Evolutionary conservation across 1,284 basidiomycete species (phyloP).

Genomic region (Stygiomarasmius scandens): DNA sequence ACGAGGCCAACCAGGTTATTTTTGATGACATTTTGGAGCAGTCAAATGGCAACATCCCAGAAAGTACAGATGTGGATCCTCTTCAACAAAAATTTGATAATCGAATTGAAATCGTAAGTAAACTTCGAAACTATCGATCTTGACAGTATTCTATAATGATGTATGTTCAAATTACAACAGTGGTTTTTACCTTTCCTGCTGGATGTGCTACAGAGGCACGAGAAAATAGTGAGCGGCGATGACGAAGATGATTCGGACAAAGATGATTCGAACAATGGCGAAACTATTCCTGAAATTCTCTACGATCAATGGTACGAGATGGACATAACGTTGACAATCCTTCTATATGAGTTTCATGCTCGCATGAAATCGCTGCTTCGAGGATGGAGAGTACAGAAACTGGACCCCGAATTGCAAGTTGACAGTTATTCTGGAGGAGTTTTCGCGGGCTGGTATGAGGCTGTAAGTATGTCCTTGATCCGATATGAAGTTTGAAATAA

Average conservation of each 20-base stretch:
- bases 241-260: background rate
- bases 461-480: background rate
- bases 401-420: background rate
- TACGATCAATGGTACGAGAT: background rate
- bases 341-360: slow-evolving; percentile 4
- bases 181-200: slow-evolving; percentile 6
- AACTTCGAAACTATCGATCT: background rate
- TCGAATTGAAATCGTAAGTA: slow-evolving; percentile 1
- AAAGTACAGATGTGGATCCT: background rate
- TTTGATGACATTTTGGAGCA: background rate
- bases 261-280: too few species aligned
- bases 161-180: background rate
- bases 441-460: slow-evolving; percentile 6
- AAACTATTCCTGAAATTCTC: background rate
- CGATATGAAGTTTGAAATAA: background rate
- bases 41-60: background rate
- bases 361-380: slow-evolving; percentile 5
- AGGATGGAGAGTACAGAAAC: slow-evolving; percentile 3
- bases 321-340: background rate
- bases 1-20: background rate
- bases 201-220: background rate
- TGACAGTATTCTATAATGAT: background rate
- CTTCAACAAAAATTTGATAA: background rate
- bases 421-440: slow-evolving; percentile 1
- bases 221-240: background rate